Evolutionary conservation across 495 filamentous ascomycete species (phyloP).

Genomic region (Penicillium daleae): DNA sequence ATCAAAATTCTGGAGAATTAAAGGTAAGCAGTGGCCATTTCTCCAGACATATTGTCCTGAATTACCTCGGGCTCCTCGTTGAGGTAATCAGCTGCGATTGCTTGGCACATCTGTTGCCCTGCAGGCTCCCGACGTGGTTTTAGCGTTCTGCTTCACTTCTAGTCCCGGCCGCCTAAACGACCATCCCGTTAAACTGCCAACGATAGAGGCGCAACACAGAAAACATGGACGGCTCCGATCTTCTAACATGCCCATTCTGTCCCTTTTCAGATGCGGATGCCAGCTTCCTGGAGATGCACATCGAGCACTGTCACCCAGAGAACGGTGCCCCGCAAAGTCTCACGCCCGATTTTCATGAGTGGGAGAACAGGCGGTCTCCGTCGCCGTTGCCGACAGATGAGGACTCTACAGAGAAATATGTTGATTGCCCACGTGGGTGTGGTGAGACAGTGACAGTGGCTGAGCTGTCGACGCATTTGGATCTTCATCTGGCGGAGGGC

Average conservation of each 20-base stretch:
- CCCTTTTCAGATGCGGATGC: slow-evolving; percentile 53
- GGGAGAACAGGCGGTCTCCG: not conserved
- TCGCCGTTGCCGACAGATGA: slow-evolving; percentile 28
- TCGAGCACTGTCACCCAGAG: slow-evolving; percentile 58
- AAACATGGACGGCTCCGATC: slow-evolving; percentile 30
- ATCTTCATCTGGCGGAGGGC: slow-evolving; percentile 69
- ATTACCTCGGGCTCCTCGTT: not conserved
- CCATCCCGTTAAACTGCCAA: not conserved
- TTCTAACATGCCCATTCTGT: slow-evolving; percentile 57
- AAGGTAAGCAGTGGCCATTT: not conserved
- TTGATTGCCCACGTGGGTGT: slow-evolving; percentile 74
- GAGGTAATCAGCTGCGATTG: not conserved
- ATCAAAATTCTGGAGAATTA: not conserved
- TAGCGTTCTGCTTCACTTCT: not conserved
- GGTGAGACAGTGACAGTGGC: slow-evolving; percentile 64
- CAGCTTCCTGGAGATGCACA: slow-evolving; percentile 56
- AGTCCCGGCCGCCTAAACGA: not conserved
- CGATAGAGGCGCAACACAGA: slow-evolving; percentile 3
- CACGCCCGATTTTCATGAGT: not conserved
- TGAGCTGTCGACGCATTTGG: slow-evolving; percentile 72
- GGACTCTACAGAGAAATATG: slow-evolving; percentile 46
- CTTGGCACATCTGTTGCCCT: not conserved
- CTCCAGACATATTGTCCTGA: not conserved
- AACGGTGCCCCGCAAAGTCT: slow-evolving; percentile 33
- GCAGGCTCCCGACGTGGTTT: not conserved